Evolutionary conservation across 768 basidiomycete species (phyloP), one percentile per base, ranked within the genome.

Genomic region (Amylocystis lapponica): DNA sequence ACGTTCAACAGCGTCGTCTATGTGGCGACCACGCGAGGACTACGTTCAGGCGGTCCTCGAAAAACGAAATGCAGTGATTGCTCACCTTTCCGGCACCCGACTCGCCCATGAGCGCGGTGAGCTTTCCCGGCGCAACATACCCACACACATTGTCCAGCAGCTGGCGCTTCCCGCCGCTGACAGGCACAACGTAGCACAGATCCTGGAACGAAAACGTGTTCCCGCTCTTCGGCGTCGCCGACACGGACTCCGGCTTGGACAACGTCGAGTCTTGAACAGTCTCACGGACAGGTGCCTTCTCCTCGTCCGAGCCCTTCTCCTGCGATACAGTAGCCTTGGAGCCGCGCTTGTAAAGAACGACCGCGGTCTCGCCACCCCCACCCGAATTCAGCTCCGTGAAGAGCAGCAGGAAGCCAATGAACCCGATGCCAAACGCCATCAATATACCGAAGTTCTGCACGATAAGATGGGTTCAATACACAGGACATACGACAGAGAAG

Each of bases 161-260:
- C 22, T 61, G 63, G 29, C 75, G 65, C 34, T 57, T 48, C 4
- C 73, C 75, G 4, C 70, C 71, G 2, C 63, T 48, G 11, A 80
- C 68, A 1, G 74, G 68, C 0, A 92, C 79, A 25, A 72, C 72
- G 58, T 92, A 94, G 42, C 70, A 66, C 36, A 90, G 50, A 47
- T 79, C 68, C 42, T 80, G 71, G 87, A 88, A 96, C 1, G 91
- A 87, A 63, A 96, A 93, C 6, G 82, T 72, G 52, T 83, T 73
- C 45, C 43, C 39, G 8, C 31, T 41, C 39, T 22, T 4, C 5
- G 30, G n/a, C 19, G 8, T 17, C 26, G 17, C 19, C 39, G 16
- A 11, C 5, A 21, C 39, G 3, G 17, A 14, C 10, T 21, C 39
- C 35, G 17, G 11, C 8, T 22, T 14, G 17, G 8, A 21, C 10